Evolutionary conservation across 345 rosid species (phyloP).

Genomic region (Eucalyptus albens): DNA sequence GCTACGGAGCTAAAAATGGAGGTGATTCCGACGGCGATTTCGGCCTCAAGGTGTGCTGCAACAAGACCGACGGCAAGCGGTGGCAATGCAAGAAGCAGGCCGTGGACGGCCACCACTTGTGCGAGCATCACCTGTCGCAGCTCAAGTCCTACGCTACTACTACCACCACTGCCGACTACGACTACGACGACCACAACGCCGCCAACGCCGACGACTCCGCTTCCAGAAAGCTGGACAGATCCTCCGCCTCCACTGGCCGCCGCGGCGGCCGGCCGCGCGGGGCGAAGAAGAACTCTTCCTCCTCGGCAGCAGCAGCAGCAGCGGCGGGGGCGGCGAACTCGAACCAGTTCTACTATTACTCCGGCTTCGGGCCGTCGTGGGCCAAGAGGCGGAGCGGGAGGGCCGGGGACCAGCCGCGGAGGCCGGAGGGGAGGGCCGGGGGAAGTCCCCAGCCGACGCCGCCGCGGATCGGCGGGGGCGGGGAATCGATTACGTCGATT

Average conservation of each 20-base stretch:
- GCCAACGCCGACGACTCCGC: neutral
- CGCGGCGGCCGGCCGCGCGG: constrained; percentile 32
- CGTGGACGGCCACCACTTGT: constrained; percentile 4
- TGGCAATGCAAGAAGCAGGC: constrained; percentile 10
- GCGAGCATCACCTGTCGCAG: constrained; percentile 5
- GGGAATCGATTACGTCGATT: constrained; percentile 2
- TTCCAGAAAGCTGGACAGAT: neutral
- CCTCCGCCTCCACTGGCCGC: neutral
- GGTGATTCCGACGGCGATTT: neutral
- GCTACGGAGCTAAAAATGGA: constrained; percentile 11
- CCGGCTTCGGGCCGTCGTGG: constrained; percentile 94
- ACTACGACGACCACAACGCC: neutral
- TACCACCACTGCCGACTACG: neutral
- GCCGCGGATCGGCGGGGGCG: neutral
- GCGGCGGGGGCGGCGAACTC: constrained; percentile 21
- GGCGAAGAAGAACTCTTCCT: constrained; percentile 13
- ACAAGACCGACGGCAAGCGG: constrained; percentile 14
- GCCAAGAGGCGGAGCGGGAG: constrained; percentile 46
- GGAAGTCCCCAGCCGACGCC: neutral
- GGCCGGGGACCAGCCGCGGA: constrained; percentile 2
- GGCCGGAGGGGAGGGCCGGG: constrained; percentile 30
- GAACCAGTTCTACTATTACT: constrained; percentile 75
- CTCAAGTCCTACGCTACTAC: constrained; percentile 10
- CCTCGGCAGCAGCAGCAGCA: constrained; percentile 1
- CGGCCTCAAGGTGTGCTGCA: constrained; percentile 10